Conservation (phyloP, 805 yeast genomes). For the Suhomyces sp. region DNA sequence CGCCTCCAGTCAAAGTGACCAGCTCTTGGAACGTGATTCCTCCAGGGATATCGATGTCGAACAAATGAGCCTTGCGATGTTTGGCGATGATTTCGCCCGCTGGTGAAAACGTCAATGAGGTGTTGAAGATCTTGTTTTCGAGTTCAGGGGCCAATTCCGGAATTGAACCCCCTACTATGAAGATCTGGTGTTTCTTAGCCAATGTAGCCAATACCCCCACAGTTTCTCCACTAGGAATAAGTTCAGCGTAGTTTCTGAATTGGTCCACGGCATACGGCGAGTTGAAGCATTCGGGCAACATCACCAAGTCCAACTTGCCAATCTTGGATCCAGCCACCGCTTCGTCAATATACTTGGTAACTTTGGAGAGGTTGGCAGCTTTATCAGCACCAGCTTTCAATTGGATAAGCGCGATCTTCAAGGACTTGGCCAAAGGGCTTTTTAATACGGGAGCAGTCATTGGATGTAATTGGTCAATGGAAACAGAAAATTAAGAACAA, state of each 20-base stretch:
- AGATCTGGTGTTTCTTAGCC: slow-evolving; percentile 64
- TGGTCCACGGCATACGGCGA: slow-evolving; percentile 90
- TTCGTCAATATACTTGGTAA: slow-evolving; percentile 56
- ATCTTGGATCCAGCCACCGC: slow-evolving; percentile 48
- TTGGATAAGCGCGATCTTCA: slow-evolving; percentile 84
- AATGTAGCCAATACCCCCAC: slow-evolving; percentile 59
- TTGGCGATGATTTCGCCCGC: slow-evolving; percentile 77
- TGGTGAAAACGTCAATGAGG: slow-evolving; percentile 56
- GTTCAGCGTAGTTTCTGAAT: slow-evolving; percentile 84
- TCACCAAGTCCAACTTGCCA: slow-evolving; percentile 60
- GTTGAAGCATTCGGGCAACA: slow-evolving; percentile 94
- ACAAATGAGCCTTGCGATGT: slow-evolving; percentile 88
- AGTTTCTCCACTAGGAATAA: slow-evolving; percentile 73
- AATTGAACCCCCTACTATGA: slow-evolving; percentile 85
- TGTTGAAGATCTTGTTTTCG: slow-evolving; percentile 42
- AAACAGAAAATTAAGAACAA: no score
- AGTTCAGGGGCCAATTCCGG: slow-evolving; percentile 67
- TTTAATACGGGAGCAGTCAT: slow-evolving; percentile 21
- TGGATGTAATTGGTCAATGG: no score
- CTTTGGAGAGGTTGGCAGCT: slow-evolving; percentile 69
- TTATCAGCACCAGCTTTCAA: slow-evolving; percentile 81
- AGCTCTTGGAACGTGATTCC: slow-evolving; percentile 89
- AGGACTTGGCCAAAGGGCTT: slow-evolving; percentile 49
- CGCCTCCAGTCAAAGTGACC: slow-evolving; percentile 71
- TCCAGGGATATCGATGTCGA: slow-evolving; percentile 89